Percentiles rank a stretch among this genome's conserved stretches.
These are phyloP conservation scores for Cryptococcus sp. DNA, from an alignment of 1,284 basidiomycete genomes.

Conservation along the genomic window DNA sequence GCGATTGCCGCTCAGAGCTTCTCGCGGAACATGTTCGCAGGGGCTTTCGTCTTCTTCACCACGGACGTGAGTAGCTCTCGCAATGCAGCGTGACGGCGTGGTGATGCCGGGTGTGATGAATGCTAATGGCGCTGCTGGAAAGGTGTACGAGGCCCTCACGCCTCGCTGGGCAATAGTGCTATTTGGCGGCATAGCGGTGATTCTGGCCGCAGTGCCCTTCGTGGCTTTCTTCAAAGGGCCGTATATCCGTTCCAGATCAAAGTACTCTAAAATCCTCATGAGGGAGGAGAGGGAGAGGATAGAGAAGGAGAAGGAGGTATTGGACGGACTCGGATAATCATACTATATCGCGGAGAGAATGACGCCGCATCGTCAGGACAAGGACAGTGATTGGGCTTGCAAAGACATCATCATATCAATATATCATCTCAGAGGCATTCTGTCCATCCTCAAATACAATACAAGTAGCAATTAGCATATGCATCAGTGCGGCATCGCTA, in stretches of 20 bases:
- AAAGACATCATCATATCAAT: too few species aligned
- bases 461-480: too few species aligned
- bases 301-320: slow-evolving; percentile 25
- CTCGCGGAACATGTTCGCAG: slow-evolving; percentile 32
- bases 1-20: slow-evolving; percentile 32
- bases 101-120: background rate
- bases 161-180: slow-evolving; percentile 27
- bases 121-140: background rate
- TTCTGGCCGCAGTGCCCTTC: slow-evolving; percentile 45
- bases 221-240: slow-evolving; percentile 45
- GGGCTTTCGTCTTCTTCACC: slow-evolving; percentile 30
- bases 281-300: slow-evolving; percentile 40
- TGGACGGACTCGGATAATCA: slow-evolving; percentile 12
- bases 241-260: slow-evolving; percentile 36
- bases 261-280: slow-evolving; percentile 44
- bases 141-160: slow-evolving; percentile 30
- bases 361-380: background rate
- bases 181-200: slow-evolving; percentile 22
- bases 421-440: too few species aligned
- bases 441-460: too few species aligned
- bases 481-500: too few species aligned
- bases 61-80: slow-evolving; percentile 13
- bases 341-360: background rate
- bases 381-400: too few species aligned
- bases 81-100: background rate